Percentiles rank a stretch among this genome's conserved stretches.
Evolutionary conservation across 495 filamentous ascomycete species (phyloP).

Genomic region (Apodospora peruviana): DNA sequence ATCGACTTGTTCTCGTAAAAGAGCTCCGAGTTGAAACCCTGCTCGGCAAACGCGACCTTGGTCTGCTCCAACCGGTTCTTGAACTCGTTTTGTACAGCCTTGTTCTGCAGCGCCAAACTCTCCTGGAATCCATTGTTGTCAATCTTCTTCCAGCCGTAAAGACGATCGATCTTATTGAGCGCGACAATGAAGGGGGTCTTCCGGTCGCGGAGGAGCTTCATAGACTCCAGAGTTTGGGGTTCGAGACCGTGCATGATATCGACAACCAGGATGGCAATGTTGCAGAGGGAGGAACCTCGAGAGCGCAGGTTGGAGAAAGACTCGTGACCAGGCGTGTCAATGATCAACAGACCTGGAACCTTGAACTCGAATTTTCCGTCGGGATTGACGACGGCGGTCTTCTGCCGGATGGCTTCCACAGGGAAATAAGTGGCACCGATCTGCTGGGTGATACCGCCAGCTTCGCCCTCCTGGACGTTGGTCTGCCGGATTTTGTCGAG

Average conservation of each 20-base stretch:
- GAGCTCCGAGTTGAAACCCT: conserved; percentile 95
- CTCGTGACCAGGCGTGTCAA: conserved; percentile 99
- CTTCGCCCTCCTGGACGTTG: conserved; percentile 98
- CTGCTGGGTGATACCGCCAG: conserved; percentile 99
- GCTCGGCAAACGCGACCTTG: conserved; percentile 89
- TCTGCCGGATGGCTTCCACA: conserved; percentile 82
- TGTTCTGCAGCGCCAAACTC: conserved; percentile 82
- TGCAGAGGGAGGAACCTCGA: conserved; percentile 93
- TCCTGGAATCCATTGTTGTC: conserved; percentile 98
- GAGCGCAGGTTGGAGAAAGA: conserved; percentile 98
- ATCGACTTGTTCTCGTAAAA: conserved; percentile 98
- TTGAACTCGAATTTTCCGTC: conserved; percentile 94
- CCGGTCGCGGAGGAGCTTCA: conserved; percentile 84
- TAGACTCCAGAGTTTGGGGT: conserved; percentile 95
- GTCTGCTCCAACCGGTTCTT: conserved; percentile 82
- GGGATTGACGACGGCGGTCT: conserved; percentile 88
- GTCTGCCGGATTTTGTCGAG: conserved; percentile 98
- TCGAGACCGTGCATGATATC: conserved; percentile 99
- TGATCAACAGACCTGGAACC: conserved; percentile 92
- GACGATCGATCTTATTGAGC: conserved; percentile 99
- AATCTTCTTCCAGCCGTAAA: conserved; percentile 96
- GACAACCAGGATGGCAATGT: conserved; percentile 98
- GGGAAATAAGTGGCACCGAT: conserved; percentile 99
- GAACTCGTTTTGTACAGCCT: conserved; percentile 93
- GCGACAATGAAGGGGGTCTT: conserved; percentile 99